Percentiles rank a stretch among this genome's conserved stretches.
Conservation (phyloP, 768 basidiomycete species). For the Gautieria morchelliformis region DNA sequence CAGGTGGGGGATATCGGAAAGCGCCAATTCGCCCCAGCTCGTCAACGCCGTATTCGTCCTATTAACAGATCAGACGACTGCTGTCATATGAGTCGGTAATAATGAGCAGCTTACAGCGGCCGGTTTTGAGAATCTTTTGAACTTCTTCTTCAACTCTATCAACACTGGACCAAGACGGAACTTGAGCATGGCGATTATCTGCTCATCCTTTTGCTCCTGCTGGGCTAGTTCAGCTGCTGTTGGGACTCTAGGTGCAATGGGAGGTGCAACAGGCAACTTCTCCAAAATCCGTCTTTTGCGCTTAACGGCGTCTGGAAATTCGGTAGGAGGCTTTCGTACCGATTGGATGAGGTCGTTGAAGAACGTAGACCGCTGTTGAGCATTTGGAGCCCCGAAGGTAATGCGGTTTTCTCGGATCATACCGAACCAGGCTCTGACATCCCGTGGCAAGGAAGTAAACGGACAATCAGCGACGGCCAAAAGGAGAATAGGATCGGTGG, state of each 20-base stretch:
- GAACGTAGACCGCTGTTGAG: slow-evolving; percentile 57
- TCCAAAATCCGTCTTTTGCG: slow-evolving; percentile 79
- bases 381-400: slow-evolving; percentile 41
- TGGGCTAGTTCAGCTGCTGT: slow-evolving; percentile 72
- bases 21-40: slow-evolving; percentile 6
- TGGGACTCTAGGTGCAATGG: slow-evolving; percentile 75
- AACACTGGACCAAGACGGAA: slow-evolving; percentile 87
- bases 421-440: slow-evolving; percentile 91
- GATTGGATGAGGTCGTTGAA: slow-evolving; percentile 67
- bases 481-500: slow-evolving; percentile 89
- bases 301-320: slow-evolving; percentile 84
- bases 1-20: not conserved
- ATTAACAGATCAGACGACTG: not conserved
- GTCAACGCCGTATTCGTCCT: slow-evolving; percentile 73
- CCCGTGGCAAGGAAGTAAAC: slow-evolving; percentile 58
- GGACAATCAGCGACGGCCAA: slow-evolving; percentile 81
- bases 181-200: slow-evolving; percentile 71
- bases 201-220: slow-evolving; percentile 76
- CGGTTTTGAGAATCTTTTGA: slow-evolving; percentile 78
- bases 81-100: not conserved
- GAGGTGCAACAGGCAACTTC: slow-evolving; percentile 79
- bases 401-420: slow-evolving; percentile 62
- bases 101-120: slow-evolving; percentile 47
- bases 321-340: slow-evolving; percentile 65
- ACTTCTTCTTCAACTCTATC: slow-evolving; percentile 83